Base-by-base conservation (phyloP, 2,329 filamentous ascomycete genomes). In the Nannizzia gypsea region DNA sequence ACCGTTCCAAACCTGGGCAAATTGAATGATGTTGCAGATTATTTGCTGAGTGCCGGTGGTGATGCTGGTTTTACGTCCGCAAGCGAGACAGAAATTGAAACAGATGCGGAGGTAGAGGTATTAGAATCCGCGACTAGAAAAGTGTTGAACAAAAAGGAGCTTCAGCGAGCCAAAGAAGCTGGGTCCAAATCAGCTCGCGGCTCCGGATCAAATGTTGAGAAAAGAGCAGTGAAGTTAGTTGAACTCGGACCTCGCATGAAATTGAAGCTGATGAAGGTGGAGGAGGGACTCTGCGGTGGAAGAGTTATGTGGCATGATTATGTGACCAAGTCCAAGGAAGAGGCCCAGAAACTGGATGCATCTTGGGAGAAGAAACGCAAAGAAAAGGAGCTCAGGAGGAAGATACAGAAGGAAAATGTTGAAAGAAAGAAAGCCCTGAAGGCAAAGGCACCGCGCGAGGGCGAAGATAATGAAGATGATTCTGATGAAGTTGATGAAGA, bases 241-340 rank as follows among this genome's bases (percentile, higher is more conserved):
- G 93, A 99, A 74, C 77, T 99, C 0, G 93, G 93, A 0, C 93
- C 93, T 1, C 84, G 93, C 59, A 86, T 99, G 87, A 87, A 83
- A 62, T 77, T 99, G 44, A 84, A 92, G 34, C 78, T 99, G 74
- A 91, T 90, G 59, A 99, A 99, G 77, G 91, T 99, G 3, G 93
- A 99, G 70, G 93, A 99, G 67, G 93, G 92, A 1, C 75, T 97
- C 5, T 96, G 90, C 68, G 81, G 83, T 26, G 93, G 93, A 56
- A 93, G 90, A 71, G 82, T 96, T 60, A 89, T 99, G 88, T 99
- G 93, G 93, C 93, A 99, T 73, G 90, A 96, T 71, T 95, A 90
- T 70, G 85, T 97, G 58, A 83, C 86, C 70, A 99, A 99, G 80
- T 84, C 83, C 5, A 84, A 84, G 66, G 81, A 83, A 17, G 91